Evolutionary conservation across 1,139 yeast genomes (phyloP).

Genomic region (Pichia sp.): DNA sequence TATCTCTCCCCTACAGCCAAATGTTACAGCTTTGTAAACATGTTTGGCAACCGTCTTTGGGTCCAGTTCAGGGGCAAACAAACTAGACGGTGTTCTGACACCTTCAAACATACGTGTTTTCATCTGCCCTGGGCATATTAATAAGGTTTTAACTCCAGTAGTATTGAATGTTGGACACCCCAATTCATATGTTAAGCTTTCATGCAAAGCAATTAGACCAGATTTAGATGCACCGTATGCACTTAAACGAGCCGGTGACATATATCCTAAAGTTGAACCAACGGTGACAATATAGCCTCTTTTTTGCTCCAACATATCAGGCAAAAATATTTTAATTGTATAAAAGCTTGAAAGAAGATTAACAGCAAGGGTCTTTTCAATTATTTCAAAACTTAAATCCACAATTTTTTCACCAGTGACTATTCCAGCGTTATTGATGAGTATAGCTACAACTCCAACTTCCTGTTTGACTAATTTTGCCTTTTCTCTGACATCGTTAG

Average conservation of each 20-base stretch:
- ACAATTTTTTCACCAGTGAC: conserved; percentile 51
- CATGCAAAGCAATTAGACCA: conserved; percentile 78
- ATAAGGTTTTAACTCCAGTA: conserved; percentile 59
- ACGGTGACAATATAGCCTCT: conserved; percentile 77
- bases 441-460: conserved; percentile 54
- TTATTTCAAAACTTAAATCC: conserved; percentile 47
- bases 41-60: conserved; percentile 56
- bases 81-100: conserved; percentile 60
- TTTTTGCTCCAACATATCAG: conserved; percentile 53
- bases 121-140: conserved; percentile 84
- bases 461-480: conserved; percentile 36
- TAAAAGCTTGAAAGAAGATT: conserved; percentile 66
- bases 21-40: conserved; percentile 48
- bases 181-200: conserved; percentile 66
- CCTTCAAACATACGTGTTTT: conserved; percentile 64
- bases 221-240: conserved; percentile 90
- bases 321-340: conserved; percentile 62
- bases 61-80: conserved; percentile 76
- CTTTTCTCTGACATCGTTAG: conserved; percentile 34
- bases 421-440: conserved; percentile 82
- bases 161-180: conserved; percentile 43
- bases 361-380: conserved; percentile 53
- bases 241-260: conserved; percentile 74
- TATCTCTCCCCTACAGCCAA: conserved; percentile 63
- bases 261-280: conserved; percentile 76